Percentiles rank a stretch among this genome's conserved stretches.
phyloP scores from a whole-genome alignment of 768 basidiomycete species.

The Boletus pseudo-olivaceus region DNA sequence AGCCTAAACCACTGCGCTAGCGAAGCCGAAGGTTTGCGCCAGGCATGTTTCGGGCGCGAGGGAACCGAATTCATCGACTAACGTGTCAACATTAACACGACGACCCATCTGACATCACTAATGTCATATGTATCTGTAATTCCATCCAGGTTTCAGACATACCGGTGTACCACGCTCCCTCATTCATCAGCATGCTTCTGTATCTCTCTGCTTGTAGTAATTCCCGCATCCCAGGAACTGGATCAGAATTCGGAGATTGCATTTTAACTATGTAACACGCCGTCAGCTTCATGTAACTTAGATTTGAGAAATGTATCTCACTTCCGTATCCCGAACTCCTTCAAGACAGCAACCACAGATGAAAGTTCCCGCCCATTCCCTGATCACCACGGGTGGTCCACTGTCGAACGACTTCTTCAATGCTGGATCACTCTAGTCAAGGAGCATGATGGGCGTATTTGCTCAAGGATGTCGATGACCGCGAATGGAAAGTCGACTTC shows the following conservation, averaged over 20 bases:
- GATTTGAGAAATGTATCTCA: neutral
- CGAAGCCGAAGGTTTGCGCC: neutral
- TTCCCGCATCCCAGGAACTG: slow-evolving; percentile 22
- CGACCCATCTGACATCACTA: neutral
- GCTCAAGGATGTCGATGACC: too few relatives aligned
- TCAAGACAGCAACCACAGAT: neutral
- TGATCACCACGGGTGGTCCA: too few relatives aligned
- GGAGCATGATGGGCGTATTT: too few relatives aligned
- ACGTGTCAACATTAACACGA: neutral
- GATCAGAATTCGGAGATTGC: slow-evolving; percentile 3
- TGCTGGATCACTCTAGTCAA: too few relatives aligned
- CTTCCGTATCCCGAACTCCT: neutral
- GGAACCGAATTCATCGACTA: slow-evolving; percentile 25
- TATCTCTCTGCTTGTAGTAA: slow-evolving; percentile 1
- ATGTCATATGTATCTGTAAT: neutral
- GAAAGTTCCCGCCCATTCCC: slow-evolving; percentile 1
- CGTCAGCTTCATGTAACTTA: neutral
- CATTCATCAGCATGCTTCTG: neutral
- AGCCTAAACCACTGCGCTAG: neutral
- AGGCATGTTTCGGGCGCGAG: slow-evolving; percentile 17
- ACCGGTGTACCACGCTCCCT: neutral
- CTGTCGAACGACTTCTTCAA: too few relatives aligned
- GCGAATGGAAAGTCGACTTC: too few relatives aligned
- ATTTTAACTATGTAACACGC: neutral
- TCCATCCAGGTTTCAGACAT: neutral